Percentiles rank a stretch among this genome's conserved stretches.
Evolutionary conservation across 192 early-diverging fungal genomes (phyloP).

Genomic region (Dispira simplex): DNA sequence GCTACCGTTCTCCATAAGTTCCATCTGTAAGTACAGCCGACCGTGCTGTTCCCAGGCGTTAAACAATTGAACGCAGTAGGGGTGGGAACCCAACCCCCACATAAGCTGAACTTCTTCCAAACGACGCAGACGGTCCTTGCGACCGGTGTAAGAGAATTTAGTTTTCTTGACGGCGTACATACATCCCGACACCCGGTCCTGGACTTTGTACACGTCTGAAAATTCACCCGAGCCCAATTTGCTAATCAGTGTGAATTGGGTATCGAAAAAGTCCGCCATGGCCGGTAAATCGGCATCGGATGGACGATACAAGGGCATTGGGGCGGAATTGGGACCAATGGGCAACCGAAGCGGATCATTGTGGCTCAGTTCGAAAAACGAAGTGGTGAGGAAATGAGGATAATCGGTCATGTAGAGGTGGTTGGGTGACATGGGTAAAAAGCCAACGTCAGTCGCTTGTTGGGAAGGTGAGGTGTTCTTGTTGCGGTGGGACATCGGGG

Average conservation of each 20-base stretch:
- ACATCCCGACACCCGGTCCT: constrained; percentile 36
- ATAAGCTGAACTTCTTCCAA: constrained; percentile 74
- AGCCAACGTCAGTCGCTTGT: neutral
- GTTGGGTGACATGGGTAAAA: neutral
- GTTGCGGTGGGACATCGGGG: neutral
- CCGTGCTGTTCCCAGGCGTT: constrained; percentile 89
- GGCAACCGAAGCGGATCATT: constrained; percentile 17
- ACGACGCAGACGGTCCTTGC: constrained; percentile 46
- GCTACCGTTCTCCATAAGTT: constrained; percentile 70
- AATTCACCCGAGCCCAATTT: constrained; percentile 69
- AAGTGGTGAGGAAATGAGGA: constrained; percentile 23
- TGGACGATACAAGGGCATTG: neutral
- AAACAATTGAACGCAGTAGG: constrained; percentile 51
- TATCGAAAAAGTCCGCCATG: constrained; percentile 47
- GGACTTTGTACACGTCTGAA: constrained; percentile 64
- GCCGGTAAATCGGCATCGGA: constrained; percentile 16
- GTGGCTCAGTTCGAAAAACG: constrained; percentile 18
- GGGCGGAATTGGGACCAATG: constrained; percentile 3
- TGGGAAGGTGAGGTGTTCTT: neutral
- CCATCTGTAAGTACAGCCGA: constrained; percentile 75
- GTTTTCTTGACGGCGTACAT: constrained; percentile 77
- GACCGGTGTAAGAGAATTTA: constrained; percentile 45
- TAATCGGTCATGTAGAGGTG: constrained; percentile 18
- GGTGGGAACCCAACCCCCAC: constrained; percentile 39
- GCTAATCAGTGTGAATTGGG: constrained; percentile 45